Conservation (phyloP, 139 green algal species). For the Volvox africanus region DNA sequence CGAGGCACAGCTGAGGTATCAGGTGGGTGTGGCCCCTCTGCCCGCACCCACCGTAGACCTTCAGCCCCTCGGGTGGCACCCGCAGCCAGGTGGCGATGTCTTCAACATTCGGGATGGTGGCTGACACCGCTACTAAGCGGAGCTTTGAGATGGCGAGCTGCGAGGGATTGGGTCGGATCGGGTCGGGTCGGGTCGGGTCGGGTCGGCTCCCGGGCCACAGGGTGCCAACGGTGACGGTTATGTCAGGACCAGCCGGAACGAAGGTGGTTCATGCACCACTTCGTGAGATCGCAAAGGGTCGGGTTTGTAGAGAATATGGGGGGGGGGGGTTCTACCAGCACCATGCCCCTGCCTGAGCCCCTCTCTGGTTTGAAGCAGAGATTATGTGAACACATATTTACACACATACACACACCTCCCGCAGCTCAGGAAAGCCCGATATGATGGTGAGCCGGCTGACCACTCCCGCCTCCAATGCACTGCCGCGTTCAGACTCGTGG, state of each 20-base stretch:
- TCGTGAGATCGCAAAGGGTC: no score
- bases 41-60: slow-evolving; percentile 71
- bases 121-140: slow-evolving; percentile 88
- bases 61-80: slow-evolving; percentile 63
- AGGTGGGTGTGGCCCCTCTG: not conserved
- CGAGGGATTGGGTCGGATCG: not conserved
- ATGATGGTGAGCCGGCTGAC: slow-evolving; percentile 88
- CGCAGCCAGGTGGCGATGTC: slow-evolving; percentile 78
- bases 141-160: slow-evolving; percentile 77
- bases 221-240: no score
- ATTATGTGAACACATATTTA: no score
- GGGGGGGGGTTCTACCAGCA: no score
- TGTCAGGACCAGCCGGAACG: no score
- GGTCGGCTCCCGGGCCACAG: not conserved
- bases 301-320: no score
- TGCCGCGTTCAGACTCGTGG: slow-evolving; percentile 79
- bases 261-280: no score
- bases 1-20: no score
- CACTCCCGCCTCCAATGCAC: slow-evolving; percentile 86
- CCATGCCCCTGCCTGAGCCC: no score
- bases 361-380: not conserved
- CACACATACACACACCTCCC: slow-evolving; percentile 42
- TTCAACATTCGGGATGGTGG: slow-evolving; percentile 87
- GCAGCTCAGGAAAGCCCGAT: slow-evolving; percentile 64
- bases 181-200: not conserved